Percentiles rank a stretch among this genome's conserved stretches.
These are phyloP conservation scores for Solanum aculeatissimum DNA, from an alignment of 305 asterid species.

Conservation along the genomic window DNA sequence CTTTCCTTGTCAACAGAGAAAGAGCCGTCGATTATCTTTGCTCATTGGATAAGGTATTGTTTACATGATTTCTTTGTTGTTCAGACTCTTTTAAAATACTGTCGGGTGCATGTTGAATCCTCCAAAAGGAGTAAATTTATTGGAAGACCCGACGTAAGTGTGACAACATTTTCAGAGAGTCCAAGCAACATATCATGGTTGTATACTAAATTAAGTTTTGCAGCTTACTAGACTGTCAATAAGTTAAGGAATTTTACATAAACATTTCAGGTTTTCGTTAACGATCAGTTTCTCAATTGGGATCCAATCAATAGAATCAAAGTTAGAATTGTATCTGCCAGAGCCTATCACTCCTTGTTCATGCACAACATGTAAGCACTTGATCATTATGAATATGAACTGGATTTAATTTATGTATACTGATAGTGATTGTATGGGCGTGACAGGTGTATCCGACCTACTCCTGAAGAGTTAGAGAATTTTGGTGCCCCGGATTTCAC, in stretches of 20 bases:
- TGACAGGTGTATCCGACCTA: slow-evolving; percentile 93
- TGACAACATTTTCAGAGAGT: background rate
- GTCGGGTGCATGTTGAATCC: background rate
- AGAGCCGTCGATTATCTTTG: slow-evolving; percentile 95
- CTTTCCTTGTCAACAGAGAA: slow-evolving; percentile 86
- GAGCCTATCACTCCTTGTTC: slow-evolving; percentile 92
- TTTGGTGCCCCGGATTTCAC: slow-evolving; percentile 95
- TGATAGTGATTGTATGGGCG: slow-evolving; percentile 32
- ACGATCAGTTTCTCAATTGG: slow-evolving; percentile 94
- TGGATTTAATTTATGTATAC: background rate
- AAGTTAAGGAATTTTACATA: background rate
- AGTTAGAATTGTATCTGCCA: slow-evolving; percentile 92
- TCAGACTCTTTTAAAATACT: background rate
- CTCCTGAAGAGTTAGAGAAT: slow-evolving; percentile 70
- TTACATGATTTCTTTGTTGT: background rate
- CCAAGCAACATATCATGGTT: background rate
- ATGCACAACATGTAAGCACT: slow-evolving; percentile 87
- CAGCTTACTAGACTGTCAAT: background rate
- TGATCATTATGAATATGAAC: background rate
- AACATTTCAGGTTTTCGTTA: slow-evolving; percentile 63
- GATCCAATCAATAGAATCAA: slow-evolving; percentile 75
- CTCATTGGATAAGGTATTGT: slow-evolving; percentile 75
- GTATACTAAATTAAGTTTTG: background rate
- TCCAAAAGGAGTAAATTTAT: background rate
- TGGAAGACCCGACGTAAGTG: background rate